These are phyloP conservation scores for Mycena galericulata DNA, from an alignment of 768 basidiomycete genomes.

Conservation along the genomic window DNA sequence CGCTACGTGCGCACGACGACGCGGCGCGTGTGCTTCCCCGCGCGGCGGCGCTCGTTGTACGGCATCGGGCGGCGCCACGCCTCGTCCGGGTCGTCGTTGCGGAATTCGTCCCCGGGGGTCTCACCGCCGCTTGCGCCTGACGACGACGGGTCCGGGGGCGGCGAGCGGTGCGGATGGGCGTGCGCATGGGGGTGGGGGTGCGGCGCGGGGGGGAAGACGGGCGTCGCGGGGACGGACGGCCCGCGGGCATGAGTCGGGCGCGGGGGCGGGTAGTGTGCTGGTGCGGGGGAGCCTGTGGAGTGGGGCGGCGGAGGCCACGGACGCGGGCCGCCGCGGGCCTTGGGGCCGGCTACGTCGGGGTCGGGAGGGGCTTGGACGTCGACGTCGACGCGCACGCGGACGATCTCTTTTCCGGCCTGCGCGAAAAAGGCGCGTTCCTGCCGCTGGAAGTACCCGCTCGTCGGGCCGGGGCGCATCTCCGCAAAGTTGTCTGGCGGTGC, in stretches of 20 bases:
- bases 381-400: constrained; percentile 79
- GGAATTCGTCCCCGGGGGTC: constrained; percentile 49
- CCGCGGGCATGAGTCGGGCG: constrained; percentile 1
- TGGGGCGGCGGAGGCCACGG: background rate
- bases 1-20: constrained; percentile 60
- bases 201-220: constrained; percentile 20
- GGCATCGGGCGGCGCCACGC: constrained; percentile 81
- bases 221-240: constrained; percentile 5
- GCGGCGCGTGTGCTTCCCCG: constrained; percentile 84
- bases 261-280: constrained; percentile 2
- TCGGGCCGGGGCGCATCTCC: constrained; percentile 71
- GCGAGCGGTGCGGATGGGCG: constrained; percentile 40
- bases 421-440: constrained; percentile 88
- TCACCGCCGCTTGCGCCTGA: background rate
- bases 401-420: constrained; percentile 81
- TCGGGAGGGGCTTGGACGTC: constrained; percentile 46
- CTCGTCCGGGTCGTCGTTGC: constrained; percentile 69
- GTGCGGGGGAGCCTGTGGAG: background rate
- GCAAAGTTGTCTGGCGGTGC: constrained; percentile 68
- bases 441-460: constrained; percentile 77
- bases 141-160: background rate
- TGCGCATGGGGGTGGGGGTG: constrained; percentile 45
- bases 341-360: background rate
- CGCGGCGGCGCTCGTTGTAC: constrained; percentile 78
- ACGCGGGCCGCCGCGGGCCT: background rate